Evolutionary conservation across 2,329 filamentous ascomycete genomes (phyloP), one percentile per base, ranked within the genome.

Genomic region (Aspergillus sp.): DNA sequence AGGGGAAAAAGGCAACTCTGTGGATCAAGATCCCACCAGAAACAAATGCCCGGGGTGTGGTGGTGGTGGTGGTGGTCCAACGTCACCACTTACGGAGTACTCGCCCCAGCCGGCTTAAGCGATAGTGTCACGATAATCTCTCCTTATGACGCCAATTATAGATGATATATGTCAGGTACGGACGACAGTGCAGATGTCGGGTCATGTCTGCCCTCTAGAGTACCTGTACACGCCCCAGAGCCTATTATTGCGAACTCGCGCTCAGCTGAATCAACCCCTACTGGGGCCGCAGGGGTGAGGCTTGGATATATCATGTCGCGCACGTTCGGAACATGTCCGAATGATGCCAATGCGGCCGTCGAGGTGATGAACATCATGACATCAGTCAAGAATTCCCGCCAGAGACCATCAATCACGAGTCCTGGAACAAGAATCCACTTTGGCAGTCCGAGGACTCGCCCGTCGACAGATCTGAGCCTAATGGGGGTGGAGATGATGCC

Each of bases 111-210:
- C 19, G 13, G 19, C 19, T 20, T 14, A 14, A 47, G 50, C 19
- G 30, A 35, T 32, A 47, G 49, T 43, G 40, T 45, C 40, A 32
- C 56, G 49, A 47, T 56, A 57, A 48, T n/a, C 22, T 4, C 22
- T 22, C 22, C 22, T 22, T 47, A 51, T 45, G 20, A 51, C 35
- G 30, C 52, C 46, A 54, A 52, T 56, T 45, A 55, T 58, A 38
- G 35, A 38, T 38, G 51, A 52, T 43, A 58, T 53, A 55, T 59
- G 57, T 54, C 57, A 59, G 57, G 57, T 59, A 59, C 57, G 45
- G 30, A 54, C 22, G 47, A 20, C 44, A 54, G 47, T 56, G 55
- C 53, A 57, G 50, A 51, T 49, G 33, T 54, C 4, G 40, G 16
- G 14, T 30, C 26, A 8, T 3, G 7, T 7, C 10, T 30, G 26